Base-by-base conservation (phyloP, 495 filamentous ascomycete genomes). In the Copromyces sp. region DNA sequence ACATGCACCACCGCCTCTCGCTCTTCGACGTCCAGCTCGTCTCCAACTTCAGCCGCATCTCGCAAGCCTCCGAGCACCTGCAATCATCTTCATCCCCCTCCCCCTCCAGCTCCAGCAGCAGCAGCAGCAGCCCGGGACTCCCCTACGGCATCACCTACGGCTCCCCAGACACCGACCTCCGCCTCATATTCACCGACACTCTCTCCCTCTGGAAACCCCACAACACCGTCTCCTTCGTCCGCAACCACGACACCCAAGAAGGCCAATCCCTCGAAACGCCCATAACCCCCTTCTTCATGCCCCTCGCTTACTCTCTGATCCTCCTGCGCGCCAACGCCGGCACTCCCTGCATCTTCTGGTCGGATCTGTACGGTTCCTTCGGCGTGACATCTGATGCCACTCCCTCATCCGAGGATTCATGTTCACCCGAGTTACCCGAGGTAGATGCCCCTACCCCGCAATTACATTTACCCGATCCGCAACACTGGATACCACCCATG, bases 301-400 rank as follows among this genome's bases (percentile, higher is more conserved):
- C 88, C 3, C 77, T 89, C 14, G 88, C 89, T 53, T 89, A 91
- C 75, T 79, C 86, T 5, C 78, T 91, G 29, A 92, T 93, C 74
- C 87, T 93, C 17, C 88, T 93, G n/a, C 89, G 90, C 38, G 80
- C 82, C 53, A 79, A 81, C 72, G 81, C 86, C 17, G 91, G 91
- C 39, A 87, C 90, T 42, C 92, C 92, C 2, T 93, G 90, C 74
- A 76, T 93, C 68, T 94, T 93, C 78, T 94, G 89, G 75, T 90
- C 92, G 7, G 92, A 94, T 75, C 76, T 94, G 4, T 94, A 91
- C 78, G 91, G 91, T n/a, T 89, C 90, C 73, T 79, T 84, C 73
- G 86, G 82, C 16, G 81, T 86, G 14, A 91, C 91, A 42, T 88
- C 90, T 68, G 91, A 91, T 2, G 92, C 90, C 75, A 75, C 92